Evolutionary conservation across 2,329 filamentous ascomycete genomes (phyloP).

Genomic region (Cordyceps fumosorosea): DNA sequence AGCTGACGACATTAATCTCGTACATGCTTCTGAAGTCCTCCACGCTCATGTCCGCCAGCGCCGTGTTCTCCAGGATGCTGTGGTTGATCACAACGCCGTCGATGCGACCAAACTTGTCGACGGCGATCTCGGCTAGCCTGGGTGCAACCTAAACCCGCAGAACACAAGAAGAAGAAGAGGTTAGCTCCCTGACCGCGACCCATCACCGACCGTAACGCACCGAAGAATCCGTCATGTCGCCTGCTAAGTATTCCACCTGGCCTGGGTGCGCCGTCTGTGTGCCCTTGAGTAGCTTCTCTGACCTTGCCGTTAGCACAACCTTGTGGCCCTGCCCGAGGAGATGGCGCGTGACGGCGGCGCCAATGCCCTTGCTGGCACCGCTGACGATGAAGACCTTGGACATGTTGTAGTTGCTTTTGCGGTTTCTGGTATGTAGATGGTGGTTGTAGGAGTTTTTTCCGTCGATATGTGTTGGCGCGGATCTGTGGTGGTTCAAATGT

Average conservation of each 20-base stretch:
- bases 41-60: conserved; percentile 58
- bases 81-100: conserved; percentile 88
- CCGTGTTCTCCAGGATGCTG: conserved; percentile 70
- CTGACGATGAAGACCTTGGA: conserved; percentile 65
- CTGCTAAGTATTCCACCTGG: conserved; percentile 50
- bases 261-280: conserved; percentile 45
- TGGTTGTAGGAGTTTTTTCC: neutral
- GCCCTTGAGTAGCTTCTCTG: conserved; percentile 39
- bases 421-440: neutral
- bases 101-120: conserved; percentile 62
- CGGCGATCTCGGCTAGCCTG: conserved; percentile 58
- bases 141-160: conserved; percentile 34
- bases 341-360: conserved; percentile 46
- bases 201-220: conserved; percentile 25
- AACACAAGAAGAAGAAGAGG: no score
- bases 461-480: neutral
- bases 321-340: conserved; percentile 50
- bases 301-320: conserved; percentile 53
- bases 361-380: conserved; percentile 58
- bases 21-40: conserved; percentile 72
- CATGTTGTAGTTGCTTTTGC: conserved; percentile 14
- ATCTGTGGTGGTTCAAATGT: neutral
- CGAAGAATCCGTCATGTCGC: conserved; percentile 47
- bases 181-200: neutral
- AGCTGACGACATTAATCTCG: conserved; percentile 83